Conservation (phyloP, 2,329 filamentous ascomycete genomes). For the Pseudocercospora pini-densiflorae region DNA sequence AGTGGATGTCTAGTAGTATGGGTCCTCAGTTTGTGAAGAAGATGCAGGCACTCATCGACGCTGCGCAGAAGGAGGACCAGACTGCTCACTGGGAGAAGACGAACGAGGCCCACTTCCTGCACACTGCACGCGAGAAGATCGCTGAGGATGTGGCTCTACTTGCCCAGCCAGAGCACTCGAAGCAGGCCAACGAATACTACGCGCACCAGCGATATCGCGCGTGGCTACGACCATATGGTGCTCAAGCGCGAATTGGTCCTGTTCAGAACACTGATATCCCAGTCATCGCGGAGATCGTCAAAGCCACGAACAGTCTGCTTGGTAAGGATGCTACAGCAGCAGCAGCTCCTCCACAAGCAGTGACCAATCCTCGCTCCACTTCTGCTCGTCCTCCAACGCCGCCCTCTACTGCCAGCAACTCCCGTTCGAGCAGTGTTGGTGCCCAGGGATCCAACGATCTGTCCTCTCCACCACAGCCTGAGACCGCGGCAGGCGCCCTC, state of each 20-base stretch:
- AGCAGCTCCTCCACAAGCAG: not conserved
- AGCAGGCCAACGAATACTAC: not conserved
- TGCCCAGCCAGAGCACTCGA: not conserved
- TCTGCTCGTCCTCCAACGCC: not conserved
- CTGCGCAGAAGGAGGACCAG: not conserved
- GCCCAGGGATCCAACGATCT: not conserved
- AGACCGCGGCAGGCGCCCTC: not conserved
- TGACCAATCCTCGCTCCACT: not conserved
- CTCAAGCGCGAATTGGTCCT: slow-evolving; percentile 1
- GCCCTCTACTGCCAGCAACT: not conserved
- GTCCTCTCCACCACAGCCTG: not conserved
- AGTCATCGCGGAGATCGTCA: slow-evolving; percentile 3
- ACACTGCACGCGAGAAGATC: not conserved
- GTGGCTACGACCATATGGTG: not conserved
- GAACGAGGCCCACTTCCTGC: not conserved
- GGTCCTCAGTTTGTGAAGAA: not conserved
- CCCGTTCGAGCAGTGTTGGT: not conserved
- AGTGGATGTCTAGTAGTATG: not conserved
- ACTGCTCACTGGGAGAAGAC: not conserved
- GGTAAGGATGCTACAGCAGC: not conserved
- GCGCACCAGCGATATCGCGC: not conserved
- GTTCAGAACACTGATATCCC: not conserved
- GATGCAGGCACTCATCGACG: not conserved
- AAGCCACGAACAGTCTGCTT: not conserved
- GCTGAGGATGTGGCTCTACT: not conserved